Evolutionary conservation across 345 rosid genomes (phyloP).

Genomic region (Corchorus olitorius): DNA sequence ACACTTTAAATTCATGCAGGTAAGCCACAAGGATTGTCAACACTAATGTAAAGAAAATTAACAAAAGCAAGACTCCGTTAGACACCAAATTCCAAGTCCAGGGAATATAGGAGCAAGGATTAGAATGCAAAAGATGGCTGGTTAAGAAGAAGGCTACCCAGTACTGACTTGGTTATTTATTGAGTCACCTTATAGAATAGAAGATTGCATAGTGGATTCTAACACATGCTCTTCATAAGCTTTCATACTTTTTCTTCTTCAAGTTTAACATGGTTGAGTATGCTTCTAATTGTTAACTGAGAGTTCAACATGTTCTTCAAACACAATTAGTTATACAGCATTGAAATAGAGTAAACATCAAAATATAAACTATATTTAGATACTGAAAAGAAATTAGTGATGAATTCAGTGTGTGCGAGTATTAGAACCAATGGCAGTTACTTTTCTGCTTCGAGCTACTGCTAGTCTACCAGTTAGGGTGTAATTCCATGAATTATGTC

Average conservation of each 20-base stretch:
- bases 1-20: not conserved
- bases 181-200: not conserved
- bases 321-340: not conserved
- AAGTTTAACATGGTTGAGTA: too few relatives aligned
- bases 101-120: not conserved
- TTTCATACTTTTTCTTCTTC: not conserved
- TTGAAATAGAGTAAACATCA: not conserved
- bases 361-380: not conserved
- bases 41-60: not conserved
- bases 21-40: not conserved
- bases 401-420: not conserved
- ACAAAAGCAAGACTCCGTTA: not conserved
- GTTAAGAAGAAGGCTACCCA: not conserved
- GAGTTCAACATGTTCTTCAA: not conserved
- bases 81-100: not conserved
- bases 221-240: too few relatives aligned
- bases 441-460: not conserved
- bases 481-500: not conserved
- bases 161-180: not conserved
- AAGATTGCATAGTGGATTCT: not conserved
- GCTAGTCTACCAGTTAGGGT: not conserved
- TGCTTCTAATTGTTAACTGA: not conserved
- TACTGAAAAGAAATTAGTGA: not conserved
- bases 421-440: not conserved
- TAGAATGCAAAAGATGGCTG: not conserved